Evolutionary conservation across 2,329 filamentous ascomycete species (phyloP).

Genomic region (Pseudogymnoascus sp.): DNA sequence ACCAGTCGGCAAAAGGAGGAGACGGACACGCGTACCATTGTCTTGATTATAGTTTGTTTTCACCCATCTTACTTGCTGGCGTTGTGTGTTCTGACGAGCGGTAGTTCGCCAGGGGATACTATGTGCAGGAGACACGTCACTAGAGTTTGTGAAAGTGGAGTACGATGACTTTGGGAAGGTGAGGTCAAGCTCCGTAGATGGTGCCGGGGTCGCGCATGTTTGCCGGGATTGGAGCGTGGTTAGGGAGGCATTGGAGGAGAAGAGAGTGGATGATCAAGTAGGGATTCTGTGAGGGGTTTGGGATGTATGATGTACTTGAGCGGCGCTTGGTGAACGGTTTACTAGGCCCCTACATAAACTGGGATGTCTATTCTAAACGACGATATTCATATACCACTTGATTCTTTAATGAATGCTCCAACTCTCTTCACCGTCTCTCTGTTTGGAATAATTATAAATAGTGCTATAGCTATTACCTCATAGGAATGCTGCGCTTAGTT

Average conservation of each 20-base stretch:
- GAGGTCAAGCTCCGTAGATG: slow-evolving; percentile 18
- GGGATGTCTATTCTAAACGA: not conserved
- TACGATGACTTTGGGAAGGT: slow-evolving; percentile 19
- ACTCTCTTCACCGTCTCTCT: not conserved
- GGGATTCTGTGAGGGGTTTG: slow-evolving; percentile 17
- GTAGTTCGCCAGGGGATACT: slow-evolving; percentile 23
- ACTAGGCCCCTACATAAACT: not conserved
- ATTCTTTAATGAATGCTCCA: not conserved
- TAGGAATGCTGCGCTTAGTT: not conserved
- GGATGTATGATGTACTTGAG: not conserved
- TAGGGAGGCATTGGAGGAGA: slow-evolving; percentile 19
- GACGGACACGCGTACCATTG: slow-evolving; percentile 27
- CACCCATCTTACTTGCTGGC: not conserved
- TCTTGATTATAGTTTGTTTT: slow-evolving; percentile 23
- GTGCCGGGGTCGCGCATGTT: slow-evolving; percentile 22
- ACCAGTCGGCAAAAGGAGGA: slow-evolving; percentile 17
- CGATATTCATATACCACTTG: not conserved
- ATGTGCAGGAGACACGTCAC: slow-evolving; percentile 25
- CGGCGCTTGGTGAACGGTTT: not conserved
- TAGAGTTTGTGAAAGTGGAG: slow-evolving; percentile 21
- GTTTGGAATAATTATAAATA: not conserved
- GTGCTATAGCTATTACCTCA: not conserved
- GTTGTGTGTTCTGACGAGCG: not conserved
- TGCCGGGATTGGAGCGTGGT: slow-evolving; percentile 25
- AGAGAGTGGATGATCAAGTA: slow-evolving; percentile 20